phyloP scores from a whole-genome alignment of 805 yeast genomes.

The Diddensiella santjacobensis region DNA sequence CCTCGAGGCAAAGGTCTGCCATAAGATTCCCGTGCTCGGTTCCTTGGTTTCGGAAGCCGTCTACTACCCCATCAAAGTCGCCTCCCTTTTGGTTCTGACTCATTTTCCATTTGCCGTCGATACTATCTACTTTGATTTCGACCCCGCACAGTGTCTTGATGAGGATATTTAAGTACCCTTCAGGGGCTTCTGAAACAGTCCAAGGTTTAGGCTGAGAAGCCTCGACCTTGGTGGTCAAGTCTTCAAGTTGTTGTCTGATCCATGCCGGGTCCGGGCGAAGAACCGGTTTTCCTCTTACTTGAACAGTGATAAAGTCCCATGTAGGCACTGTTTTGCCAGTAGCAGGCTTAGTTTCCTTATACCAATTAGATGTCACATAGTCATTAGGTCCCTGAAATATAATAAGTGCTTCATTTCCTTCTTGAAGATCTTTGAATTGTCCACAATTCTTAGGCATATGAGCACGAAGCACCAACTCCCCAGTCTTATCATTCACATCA shows the following conservation, averaged over 20 bases:
- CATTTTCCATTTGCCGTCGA: constrained; percentile 55
- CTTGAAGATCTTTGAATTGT: constrained; percentile 37
- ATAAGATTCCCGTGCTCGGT: constrained; percentile 11
- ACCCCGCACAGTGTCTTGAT: constrained; percentile 54
- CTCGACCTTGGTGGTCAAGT: constrained; percentile 49
- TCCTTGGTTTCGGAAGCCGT: constrained; percentile 33
- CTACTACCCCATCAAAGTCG: constrained; percentile 51
- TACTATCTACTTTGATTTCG: constrained; percentile 45
- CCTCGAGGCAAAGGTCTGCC: constrained; percentile 8
- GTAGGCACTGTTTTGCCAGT: constrained; percentile 67
- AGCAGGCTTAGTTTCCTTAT: constrained; percentile 48
- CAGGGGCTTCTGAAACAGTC: constrained; percentile 58
- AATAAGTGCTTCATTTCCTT: constrained; percentile 42
- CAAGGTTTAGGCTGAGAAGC: constrained; percentile 39
- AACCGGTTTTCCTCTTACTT: constrained; percentile 49
- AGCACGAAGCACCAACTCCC: constrained; percentile 40
- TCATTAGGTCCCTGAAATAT: constrained; percentile 48
- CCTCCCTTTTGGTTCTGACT: constrained; percentile 45
- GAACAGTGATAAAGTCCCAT: constrained; percentile 61
- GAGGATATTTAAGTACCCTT: constrained; percentile 39
- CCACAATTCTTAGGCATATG: constrained; percentile 54
- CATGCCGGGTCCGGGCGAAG: constrained; percentile 44
- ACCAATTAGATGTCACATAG: constrained; percentile 59
- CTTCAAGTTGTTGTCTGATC: constrained; percentile 43
- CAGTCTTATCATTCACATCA: constrained; percentile 37